These are phyloP conservation scores for Yamagishiella unicocca DNA, from an alignment of 139 green algal species.

Conservation along the genomic window DNA sequence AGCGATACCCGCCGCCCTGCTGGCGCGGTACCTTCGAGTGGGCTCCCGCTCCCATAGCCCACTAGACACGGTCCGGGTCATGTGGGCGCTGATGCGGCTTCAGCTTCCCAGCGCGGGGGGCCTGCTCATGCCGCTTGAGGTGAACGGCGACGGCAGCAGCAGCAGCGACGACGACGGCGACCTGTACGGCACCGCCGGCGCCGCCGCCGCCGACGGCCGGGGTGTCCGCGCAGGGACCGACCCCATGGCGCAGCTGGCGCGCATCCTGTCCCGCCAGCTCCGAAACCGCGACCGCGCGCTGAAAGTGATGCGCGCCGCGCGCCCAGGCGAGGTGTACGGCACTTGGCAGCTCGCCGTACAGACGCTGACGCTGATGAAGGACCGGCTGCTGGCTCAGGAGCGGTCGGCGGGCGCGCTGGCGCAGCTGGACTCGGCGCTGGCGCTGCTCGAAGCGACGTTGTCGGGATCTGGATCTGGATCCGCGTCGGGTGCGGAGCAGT, in stretches of 20 bases:
- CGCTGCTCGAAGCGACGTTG: neutral
- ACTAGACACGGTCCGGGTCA: conserved; percentile 29
- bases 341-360: conserved; percentile 16
- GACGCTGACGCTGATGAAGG: neutral
- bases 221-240: no score
- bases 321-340: conserved; percentile 32
- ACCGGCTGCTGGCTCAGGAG: neutral
- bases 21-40: conserved; percentile 25
- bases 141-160: neutral
- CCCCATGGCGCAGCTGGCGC: neutral
- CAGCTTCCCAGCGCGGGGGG: conserved; percentile 15
- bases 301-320: neutral
- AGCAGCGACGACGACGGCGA: neutral
- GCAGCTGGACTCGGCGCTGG: conserved; percentile 10
- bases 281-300: neutral
- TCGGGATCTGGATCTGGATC: conserved; percentile 14
- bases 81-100: conserved; percentile 35
- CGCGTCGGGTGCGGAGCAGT: neutral
- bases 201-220: no score
- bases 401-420: neutral
- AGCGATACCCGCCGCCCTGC: neutral
- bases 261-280: conserved; percentile 13
- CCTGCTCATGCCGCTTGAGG: neutral
- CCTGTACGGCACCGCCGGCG: neutral
- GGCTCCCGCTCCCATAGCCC: conserved; percentile 7